These are phyloP conservation scores for Ceratocystiopsis sp. DNA, from an alignment of 2,329 filamentous ascomycete genomes.

Conservation along the genomic window DNA sequence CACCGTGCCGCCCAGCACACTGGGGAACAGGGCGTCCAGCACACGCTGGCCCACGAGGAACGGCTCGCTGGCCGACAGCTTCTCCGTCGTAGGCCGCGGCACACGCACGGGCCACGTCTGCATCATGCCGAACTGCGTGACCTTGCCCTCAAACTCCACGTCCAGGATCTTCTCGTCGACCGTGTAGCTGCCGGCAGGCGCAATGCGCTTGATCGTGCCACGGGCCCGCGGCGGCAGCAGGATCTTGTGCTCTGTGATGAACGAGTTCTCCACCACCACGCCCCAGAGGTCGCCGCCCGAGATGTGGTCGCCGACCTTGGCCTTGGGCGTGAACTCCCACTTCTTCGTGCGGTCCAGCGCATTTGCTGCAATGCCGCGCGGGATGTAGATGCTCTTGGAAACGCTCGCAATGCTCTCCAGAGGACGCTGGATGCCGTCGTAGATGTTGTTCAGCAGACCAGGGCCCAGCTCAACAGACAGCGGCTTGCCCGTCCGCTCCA, in stretches of 20 bases:
- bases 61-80: conserved; percentile 71
- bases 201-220: conserved; percentile 83
- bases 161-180: conserved; percentile 89
- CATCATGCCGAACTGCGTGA: conserved; percentile 94
- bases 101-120: conserved; percentile 97
- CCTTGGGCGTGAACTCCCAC: conserved; percentile 84
- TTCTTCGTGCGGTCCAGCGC: conserved; percentile 81
- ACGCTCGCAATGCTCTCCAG: conserved; percentile 65
- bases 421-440: conserved; percentile 96
- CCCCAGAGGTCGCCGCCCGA: conserved; percentile 94
- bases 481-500: conserved; percentile 79
- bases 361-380: conserved; percentile 76
- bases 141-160: conserved; percentile 92
- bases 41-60: conserved; percentile 96
- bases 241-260: conserved; percentile 86
- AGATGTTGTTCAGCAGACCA: conserved; percentile 96
- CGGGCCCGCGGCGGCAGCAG: conserved; percentile 76
- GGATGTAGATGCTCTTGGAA: conserved; percentile 89
- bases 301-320: conserved; percentile 95
- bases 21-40: conserved; percentile 86
- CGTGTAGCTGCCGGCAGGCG: conserved; percentile 79
- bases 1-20: conserved; percentile 92
- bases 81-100: conserved; percentile 80
- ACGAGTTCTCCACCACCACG: conserved; percentile 86
- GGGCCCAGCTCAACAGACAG: conserved; percentile 94